Base-by-base conservation (phyloP, 2,329 filamentous ascomycete species). In the Mycocentrospora acerina region DNA sequence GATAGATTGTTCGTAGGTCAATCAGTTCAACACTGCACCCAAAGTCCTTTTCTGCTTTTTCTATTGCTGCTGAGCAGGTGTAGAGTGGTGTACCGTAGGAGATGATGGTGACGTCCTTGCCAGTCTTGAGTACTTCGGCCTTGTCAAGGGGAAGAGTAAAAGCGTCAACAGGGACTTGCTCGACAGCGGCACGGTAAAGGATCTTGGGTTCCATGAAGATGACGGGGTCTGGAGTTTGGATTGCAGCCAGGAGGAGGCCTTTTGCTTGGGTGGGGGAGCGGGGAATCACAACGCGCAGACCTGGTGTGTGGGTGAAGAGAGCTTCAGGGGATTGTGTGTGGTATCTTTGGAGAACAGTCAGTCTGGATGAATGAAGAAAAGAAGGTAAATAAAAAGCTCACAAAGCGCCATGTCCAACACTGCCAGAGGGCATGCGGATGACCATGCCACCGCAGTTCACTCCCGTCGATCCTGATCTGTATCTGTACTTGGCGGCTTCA, bases 181-280 rank as follows among this genome's bases (percentile, higher is more conserved):
- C 90, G 18, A 95, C 88, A 0, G 90, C 88, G 0, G 90, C 90
- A 14, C 90, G 84, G 67, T 96, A 96, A 10, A 96, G 74, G 31
- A 93, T 87, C 71, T 96, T 96, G 29, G 90, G 90, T 65, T 96
- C 90, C 83, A 96, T 83, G 68, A 96, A 95, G 36, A 96, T 75
- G 46, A 91, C 88, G 0, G 90, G 90, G 64, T 96, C 90, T 46
- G 89, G 88, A 57, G 77, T 82, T 71, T 72, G 81, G 35, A 81
- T 81, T 36, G 95, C 89, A 3, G 86, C 78, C 3, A 95, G 74
- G 34, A 95, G 72, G 3, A 96, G 75, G 2, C 90, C 90, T 68
- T 96, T 96, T 4, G 90, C 90, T 67, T 96, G 90, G 3, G 85
- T 68, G 0, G 90, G 90, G 0, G 88, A 93, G 30, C 90, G 79